Base-by-base conservation (phyloP, 1,284 basidiomycete species). In the Golubevia sp. region DNA sequence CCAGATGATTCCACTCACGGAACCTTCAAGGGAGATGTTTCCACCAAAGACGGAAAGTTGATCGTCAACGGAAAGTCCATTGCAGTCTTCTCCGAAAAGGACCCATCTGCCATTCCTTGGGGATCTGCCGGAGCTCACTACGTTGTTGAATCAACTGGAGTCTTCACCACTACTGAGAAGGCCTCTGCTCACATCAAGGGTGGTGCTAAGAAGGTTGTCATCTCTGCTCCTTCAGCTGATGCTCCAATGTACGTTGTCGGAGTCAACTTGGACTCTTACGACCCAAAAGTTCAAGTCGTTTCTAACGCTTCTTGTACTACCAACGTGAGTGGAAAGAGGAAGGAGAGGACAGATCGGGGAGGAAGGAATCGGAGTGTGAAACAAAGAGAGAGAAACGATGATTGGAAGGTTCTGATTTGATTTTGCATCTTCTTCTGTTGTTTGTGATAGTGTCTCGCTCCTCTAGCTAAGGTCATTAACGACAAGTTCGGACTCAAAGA, bases 131-230 rank as follows among this genome's bases (percentile, higher is more conserved):
- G 92, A 77, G 97, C 95, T 73, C 88, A 93, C 54, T 99, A 99
- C 88, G 88, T 99, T 70, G 90, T 99, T 85, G 96, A 99, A 87
- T 94, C 97, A 59, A 99, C 96, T 79, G 96, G 97, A 91, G 96
- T 99, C 85, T 99, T 99, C 90, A 99, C 96, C 86, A 97, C 96
- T 84, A 90, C 72, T 55, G 87, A 88, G 67, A 95, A 93, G 88
- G 96, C 97, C 66, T 88, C 88, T 61, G 90, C 90, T 76, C 96
- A 99, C 88, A 88, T 99, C 87, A 95, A 97, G 87, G 96, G 97
- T 84, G 97, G 97, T 85, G 96, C 97, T 85, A 98, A 99, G 91
- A 99, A 98, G 89, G 96, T 99, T 85, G 89, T 99, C 88, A 99
- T 99, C 89, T 97, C 96, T 75, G 97, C 96, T 62, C 96, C 96